phyloP scores from a whole-genome alignment of 2,329 filamentous ascomycete species.

The Penicillium thymicola region DNA sequence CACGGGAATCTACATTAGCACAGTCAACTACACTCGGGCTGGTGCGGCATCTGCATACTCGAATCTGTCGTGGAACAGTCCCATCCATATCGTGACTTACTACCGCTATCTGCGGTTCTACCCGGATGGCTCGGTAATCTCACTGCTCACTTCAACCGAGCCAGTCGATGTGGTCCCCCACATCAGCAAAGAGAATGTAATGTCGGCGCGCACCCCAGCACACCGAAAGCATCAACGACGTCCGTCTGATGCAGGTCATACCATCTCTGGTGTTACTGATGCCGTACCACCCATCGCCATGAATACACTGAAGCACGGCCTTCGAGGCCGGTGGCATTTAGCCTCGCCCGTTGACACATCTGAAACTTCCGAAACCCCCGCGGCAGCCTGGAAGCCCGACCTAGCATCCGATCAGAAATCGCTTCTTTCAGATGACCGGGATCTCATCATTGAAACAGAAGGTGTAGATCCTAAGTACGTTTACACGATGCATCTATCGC shows the following conservation, averaged over 20 bases:
- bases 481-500: constrained; percentile 74
- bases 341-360: constrained; percentile 47
- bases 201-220: constrained; percentile 31
- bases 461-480: constrained; percentile 75
- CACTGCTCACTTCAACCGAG: constrained; percentile 74
- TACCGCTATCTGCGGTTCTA: constrained; percentile 96
- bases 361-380: constrained; percentile 20
- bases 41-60: constrained; percentile 67
- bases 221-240: constrained; percentile 38
- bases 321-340: constrained; percentile 64
- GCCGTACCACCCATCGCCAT: constrained; percentile 40
- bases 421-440: constrained; percentile 44
- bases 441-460: constrained; percentile 81
- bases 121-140: constrained; percentile 79
- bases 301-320: constrained; percentile 65
- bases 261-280: constrained; percentile 25
- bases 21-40: constrained; percentile 87
- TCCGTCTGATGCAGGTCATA: constrained; percentile 42
- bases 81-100: constrained; percentile 94
- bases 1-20: constrained; percentile 94
- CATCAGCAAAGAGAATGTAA: constrained; percentile 68
- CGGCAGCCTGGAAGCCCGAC: constrained; percentile 29
- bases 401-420: constrained; percentile 28
- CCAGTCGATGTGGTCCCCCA: constrained; percentile 85
- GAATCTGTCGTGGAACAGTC: constrained; percentile 71